A percentile compares a stretch with the other conserved stretches of the same genome.
Conservation (phyloP, 208 protist species). For the Trypanosoma avium region DNA sequence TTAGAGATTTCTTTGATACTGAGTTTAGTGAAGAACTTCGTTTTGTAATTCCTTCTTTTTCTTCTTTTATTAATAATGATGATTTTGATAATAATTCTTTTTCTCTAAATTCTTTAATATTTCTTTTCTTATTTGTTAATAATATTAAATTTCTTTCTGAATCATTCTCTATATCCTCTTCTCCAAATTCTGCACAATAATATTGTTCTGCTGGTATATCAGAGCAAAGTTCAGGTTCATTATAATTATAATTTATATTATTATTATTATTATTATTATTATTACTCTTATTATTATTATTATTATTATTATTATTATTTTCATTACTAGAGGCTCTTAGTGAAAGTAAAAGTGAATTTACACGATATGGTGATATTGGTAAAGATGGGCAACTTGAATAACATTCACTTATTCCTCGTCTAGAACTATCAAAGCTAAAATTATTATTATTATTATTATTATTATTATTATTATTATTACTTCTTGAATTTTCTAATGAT, state of each 20-base stretch:
- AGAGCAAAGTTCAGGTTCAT: neutral
- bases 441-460: no score
- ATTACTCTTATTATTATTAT: no score
- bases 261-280: no score
- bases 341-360: neutral
- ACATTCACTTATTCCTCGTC: neutral
- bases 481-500: no score
- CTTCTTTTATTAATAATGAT: no score
- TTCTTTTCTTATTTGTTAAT: no score
- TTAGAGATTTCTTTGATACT: neutral
- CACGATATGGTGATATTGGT: neutral
- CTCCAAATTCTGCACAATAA: constrained; percentile 20
- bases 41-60: neutral
- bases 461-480: no score
- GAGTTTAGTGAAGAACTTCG: neutral
- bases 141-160: no score
- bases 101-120: neutral
- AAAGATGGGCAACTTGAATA: neutral
- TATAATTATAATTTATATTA: neutral
- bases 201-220: constrained; percentile 23
- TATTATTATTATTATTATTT: no score
- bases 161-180: no score
- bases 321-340: no score
- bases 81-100: neutral
- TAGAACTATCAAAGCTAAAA: no score